A percentile compares a stretch with the other conserved stretches of the same genome.
Conservation (phyloP, 2,329 filamentous ascomycete species). For the Hypomyces perniciosus region DNA sequence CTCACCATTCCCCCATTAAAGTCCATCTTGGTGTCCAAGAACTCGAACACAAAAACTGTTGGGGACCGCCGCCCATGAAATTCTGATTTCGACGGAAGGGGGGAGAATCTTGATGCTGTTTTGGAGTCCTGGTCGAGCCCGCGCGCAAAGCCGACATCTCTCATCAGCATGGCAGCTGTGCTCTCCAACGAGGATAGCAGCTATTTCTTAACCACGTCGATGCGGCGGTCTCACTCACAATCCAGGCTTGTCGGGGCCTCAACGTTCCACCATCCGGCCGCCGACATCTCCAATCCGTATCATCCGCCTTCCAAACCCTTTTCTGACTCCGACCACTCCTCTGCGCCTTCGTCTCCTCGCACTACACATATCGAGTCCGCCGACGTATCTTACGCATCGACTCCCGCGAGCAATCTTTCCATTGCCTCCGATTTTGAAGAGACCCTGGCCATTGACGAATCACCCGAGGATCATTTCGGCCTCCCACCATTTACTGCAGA, state of each 20-base stretch:
- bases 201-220: constrained; percentile 48
- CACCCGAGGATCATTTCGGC: constrained; percentile 42
- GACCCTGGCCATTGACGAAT: constrained; percentile 36
- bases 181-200: constrained; percentile 51
- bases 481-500: constrained; percentile 42
- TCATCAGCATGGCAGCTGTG: constrained; percentile 47
- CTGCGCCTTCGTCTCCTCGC: constrained; percentile 51
- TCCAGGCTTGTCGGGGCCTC: constrained; percentile 46
- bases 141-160: background rate
- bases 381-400: constrained; percentile 54
- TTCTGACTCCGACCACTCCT: constrained; percentile 45
- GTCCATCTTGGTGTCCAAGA: background rate
- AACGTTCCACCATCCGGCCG: constrained; percentile 34
- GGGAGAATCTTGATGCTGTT: background rate
- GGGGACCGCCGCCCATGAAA: constrained; percentile 3
- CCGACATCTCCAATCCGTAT: constrained; percentile 44
- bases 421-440: constrained; percentile 53
- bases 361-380: constrained; percentile 47
- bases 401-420: constrained; percentile 57
- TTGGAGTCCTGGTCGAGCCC: constrained; percentile 2
- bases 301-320: constrained; percentile 36
- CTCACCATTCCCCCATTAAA: constrained; percentile 1
- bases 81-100: background rate
- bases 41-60: background rate
- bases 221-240: constrained; percentile 57